Percentiles rank a stretch among this genome's conserved stretches.
These are phyloP conservation scores for Pythium periplocum DNA, from an alignment of 352 stramenopile genomes.

Conservation along the genomic window DNA sequence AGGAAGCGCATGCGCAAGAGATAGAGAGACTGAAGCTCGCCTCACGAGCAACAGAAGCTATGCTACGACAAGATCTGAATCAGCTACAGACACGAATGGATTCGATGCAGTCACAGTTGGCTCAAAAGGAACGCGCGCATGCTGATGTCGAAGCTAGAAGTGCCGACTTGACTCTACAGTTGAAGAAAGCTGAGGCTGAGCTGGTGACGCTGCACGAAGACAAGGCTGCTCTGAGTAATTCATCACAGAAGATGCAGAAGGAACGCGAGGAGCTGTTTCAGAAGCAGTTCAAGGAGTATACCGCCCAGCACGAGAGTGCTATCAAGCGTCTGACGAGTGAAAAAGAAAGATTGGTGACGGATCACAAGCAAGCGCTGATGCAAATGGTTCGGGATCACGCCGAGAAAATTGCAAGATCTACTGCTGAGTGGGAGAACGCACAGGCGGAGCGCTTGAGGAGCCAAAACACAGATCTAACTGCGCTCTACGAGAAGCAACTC, in stretches of 20 bases:
- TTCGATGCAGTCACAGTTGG: slow-evolving; percentile 10
- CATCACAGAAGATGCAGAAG: slow-evolving; percentile 27
- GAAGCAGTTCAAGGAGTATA: slow-evolving; percentile 32
- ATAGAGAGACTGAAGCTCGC: slow-evolving; percentile 9
- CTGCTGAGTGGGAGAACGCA: slow-evolving; percentile 2
- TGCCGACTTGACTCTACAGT: slow-evolving; percentile 2
- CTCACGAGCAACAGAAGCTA: slow-evolving; percentile 1
- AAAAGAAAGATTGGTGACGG: slow-evolving; percentile 8
- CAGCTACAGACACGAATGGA: slow-evolving; percentile 13
- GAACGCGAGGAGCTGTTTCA: slow-evolving; percentile 35
- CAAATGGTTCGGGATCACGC: slow-evolving; percentile 7
- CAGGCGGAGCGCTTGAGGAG: slow-evolving; percentile 1
- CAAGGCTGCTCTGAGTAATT: slow-evolving; percentile 26
- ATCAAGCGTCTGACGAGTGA: slow-evolving; percentile 19
- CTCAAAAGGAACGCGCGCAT: slow-evolving; percentile 2
- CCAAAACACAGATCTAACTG: slow-evolving; percentile 4
- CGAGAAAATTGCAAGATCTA: neutral
- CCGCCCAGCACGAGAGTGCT: slow-evolving; percentile 20
- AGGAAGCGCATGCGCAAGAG: slow-evolving; percentile 17
- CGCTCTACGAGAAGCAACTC: slow-evolving; percentile 11
- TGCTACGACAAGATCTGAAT: slow-evolving; percentile 14
- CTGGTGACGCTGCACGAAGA: slow-evolving; percentile 18
- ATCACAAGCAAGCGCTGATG: slow-evolving; percentile 13
- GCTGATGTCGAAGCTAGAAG: slow-evolving; percentile 4
- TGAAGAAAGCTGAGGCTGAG: slow-evolving; percentile 24